Evolutionary conservation across 2,329 filamentous ascomycete genomes (phyloP).

Genomic region (Colletotrichum siamense): DNA sequence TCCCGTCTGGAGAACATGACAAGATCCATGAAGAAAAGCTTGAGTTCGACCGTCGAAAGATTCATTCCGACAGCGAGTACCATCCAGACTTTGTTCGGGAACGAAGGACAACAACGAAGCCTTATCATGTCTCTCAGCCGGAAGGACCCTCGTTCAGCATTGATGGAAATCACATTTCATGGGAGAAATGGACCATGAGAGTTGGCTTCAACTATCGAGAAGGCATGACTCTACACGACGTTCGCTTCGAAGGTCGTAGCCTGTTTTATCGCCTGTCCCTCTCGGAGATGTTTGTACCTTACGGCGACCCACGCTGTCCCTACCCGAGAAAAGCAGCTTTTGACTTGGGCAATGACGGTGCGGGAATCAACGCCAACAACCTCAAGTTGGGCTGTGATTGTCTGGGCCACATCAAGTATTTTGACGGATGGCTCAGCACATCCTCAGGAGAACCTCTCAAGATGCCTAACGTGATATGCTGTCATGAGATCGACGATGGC

Average conservation of each 20-base stretch:
- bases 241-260: conserved; percentile 68
- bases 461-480: conserved; percentile 39
- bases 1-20: conserved; percentile 46
- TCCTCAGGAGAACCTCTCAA: conserved; percentile 33
- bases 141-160: conserved; percentile 46
- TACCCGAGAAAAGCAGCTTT: conserved; percentile 74
- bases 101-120: conserved; percentile 35
- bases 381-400: conserved; percentile 71
- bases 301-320: conserved; percentile 67
- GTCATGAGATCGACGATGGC: conserved; percentile 54
- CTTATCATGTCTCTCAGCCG: conserved; percentile 42
- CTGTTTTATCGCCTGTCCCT: conserved; percentile 73
- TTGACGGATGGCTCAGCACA: conserved; percentile 38
- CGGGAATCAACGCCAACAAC: conserved; percentile 70
- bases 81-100: conserved; percentile 31
- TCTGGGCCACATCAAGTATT: conserved; percentile 63
- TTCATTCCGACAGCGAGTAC: conserved; percentile 41
- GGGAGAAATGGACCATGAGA: conserved; percentile 73
- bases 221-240: conserved; percentile 71
- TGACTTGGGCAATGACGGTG: conserved; percentile 72
- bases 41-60: conserved; percentile 45
- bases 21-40: conserved; percentile 35
- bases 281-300: conserved; percentile 75
- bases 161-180: conserved; percentile 50
- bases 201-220: conserved; percentile 75